A percentile compares a stretch with the other conserved stretches of the same genome.
Conservation (phyloP, 257 asterid genomes). For the Nicotiana otophora region DNA sequence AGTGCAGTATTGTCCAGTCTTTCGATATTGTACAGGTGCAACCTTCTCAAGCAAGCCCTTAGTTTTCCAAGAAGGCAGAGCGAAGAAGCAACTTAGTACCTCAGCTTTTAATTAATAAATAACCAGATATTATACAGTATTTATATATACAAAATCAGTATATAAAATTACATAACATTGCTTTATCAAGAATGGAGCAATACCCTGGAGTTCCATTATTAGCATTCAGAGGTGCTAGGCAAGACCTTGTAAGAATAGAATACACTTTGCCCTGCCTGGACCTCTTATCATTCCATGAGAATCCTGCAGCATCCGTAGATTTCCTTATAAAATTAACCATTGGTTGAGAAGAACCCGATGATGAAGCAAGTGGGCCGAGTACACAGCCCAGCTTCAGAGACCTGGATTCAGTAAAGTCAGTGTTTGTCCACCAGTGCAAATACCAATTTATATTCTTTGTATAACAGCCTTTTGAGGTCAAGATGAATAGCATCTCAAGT, state of each 20-base stretch:
- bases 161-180: not conserved
- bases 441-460: not conserved
- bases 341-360: slow-evolving; percentile 35
- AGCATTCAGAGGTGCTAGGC: slow-evolving; percentile 65
- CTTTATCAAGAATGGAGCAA: slow-evolving; percentile 4
- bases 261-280: slow-evolving; percentile 68
- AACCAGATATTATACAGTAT: not conserved
- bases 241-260: slow-evolving; percentile 57
- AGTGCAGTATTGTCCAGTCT: slow-evolving; percentile 63
- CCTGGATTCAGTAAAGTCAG: slow-evolving; percentile 26
- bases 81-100: not conserved
- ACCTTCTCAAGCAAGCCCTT: slow-evolving; percentile 59
- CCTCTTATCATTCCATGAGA: slow-evolving; percentile 65
- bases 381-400: slow-evolving; percentile 77
- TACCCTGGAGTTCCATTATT: slow-evolving; percentile 79
- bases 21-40: slow-evolving; percentile 80
- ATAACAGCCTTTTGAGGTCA: not conserved
- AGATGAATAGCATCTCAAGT: not conserved
- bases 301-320: slow-evolving; percentile 55
- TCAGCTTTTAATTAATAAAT: not conserved
- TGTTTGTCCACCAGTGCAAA: not conserved
- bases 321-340: slow-evolving; percentile 48
- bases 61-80: slow-evolving; percentile 3
- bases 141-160: not conserved
- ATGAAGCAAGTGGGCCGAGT: slow-evolving; percentile 39